Base-by-base conservation (phyloP, 441 rosid genomes). In the Raphanus hybrid region DNA sequence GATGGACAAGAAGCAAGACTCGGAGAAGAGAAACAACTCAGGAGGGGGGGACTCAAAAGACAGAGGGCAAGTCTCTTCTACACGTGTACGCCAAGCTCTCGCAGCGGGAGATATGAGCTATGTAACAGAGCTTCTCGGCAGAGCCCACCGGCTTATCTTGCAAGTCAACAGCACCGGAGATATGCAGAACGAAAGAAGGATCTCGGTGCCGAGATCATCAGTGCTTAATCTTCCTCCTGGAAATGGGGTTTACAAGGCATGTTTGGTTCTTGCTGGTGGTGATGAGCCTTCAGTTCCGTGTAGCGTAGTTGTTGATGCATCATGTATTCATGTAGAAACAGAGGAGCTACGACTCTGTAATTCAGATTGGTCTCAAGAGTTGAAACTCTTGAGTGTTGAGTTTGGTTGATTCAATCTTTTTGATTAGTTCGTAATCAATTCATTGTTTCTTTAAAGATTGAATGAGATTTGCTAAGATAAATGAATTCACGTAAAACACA, bases 1-100 rank as follows among this genome's bases (percentile, higher is more conserved):
- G 37, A 91, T 91, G 98, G 97, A 93, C 89, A 88, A 83, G 84
- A 85, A 86, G 68, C 87, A 85, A 79, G 86, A 79, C 50, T 72
- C 80, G n/a, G 73, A 66, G 75, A 81, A 80, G 64, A 60, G 67
- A 61, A 79, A 69, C 14, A 79, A 69, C 14, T 23, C 61, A 29
- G 34, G 34, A 52, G 79, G 54, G 20, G 79, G 54, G 20, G 86
- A 88, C 78, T 70, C 66, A 54, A 89, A 93, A 73, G 96, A 93
- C 74, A 89, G 78, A 83, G 96, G 97, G 15, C 97, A 93, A 65
- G 97, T 93, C 27, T 91, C 97, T 11, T 92, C 97, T 52, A 93
- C 98, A 23, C 91, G 94, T 57, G 91, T 93, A 65, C 96, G 96
- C 8, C 91, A 83, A 74, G 97, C 94, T 71, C 86, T 93, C 72